Evolutionary conservation across 805 yeast species (phyloP).

Genomic region (Wickerhamiella dianesei): DNA sequence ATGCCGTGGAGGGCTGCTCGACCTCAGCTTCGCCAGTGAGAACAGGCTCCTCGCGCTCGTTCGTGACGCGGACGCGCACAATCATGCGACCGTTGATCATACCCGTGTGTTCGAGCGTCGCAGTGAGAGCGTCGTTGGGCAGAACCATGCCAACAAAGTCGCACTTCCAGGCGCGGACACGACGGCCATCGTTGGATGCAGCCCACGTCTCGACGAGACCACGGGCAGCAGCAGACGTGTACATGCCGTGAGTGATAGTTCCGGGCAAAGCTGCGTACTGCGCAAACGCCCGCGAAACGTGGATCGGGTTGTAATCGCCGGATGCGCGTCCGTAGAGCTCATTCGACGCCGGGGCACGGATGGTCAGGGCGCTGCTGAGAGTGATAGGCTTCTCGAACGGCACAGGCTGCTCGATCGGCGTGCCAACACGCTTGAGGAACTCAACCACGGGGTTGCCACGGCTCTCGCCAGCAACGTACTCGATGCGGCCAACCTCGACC

Average conservation of each 20-base stretch:
- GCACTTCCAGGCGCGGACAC: slow-evolving; percentile 90
- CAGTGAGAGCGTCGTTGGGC: slow-evolving; percentile 81
- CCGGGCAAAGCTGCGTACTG: slow-evolving; percentile 89
- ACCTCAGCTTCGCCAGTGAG: slow-evolving; percentile 94
- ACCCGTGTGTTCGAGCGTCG: slow-evolving; percentile 88
- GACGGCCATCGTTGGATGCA: slow-evolving; percentile 88
- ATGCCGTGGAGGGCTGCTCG: slow-evolving; percentile 94
- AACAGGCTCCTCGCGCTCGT: slow-evolving; percentile 38
- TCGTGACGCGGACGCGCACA: slow-evolving; percentile 78
- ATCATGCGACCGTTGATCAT: slow-evolving; percentile 99
- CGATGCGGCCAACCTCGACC: slow-evolving; percentile 67
- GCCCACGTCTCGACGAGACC: slow-evolving; percentile 96
- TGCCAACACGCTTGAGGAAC: slow-evolving; percentile 82
- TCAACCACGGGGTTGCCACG: slow-evolving; percentile 97
- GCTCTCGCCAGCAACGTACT: slow-evolving; percentile 80
- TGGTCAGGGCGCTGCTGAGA: slow-evolving; percentile 34
- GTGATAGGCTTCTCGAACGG: slow-evolving; percentile 84
- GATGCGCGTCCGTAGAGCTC: slow-evolving; percentile 95
- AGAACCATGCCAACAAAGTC: slow-evolving; percentile 92
- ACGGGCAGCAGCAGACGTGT: slow-evolving; percentile 89
- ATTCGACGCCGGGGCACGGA: slow-evolving; percentile 85
- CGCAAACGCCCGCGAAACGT: slow-evolving; percentile 90
- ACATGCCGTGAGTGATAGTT: slow-evolving; percentile 98
- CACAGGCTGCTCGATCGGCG: slow-evolving; percentile 86
- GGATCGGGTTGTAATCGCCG: slow-evolving; percentile 97